A percentile compares a stretch with the other conserved stretches of the same genome.
Conservation (phyloP, 306 rosid species). For the Prunus padus region DNA sequence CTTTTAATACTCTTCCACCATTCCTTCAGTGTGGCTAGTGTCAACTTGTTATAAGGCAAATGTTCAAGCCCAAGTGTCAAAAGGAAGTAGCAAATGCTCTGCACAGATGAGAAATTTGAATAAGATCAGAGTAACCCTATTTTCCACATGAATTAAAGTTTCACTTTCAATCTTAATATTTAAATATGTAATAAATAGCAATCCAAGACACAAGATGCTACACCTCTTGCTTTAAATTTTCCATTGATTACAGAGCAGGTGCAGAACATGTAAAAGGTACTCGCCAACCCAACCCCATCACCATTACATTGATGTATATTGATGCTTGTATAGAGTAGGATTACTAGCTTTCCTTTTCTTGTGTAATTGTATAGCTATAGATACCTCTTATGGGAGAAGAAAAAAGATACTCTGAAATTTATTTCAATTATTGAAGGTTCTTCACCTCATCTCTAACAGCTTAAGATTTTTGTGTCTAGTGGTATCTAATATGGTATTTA, state of each 20-base stretch:
- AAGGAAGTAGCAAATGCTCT: conserved; percentile 73
- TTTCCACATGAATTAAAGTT: not conserved
- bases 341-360: no score
- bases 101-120: conserved; percentile 37
- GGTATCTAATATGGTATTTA: no score
- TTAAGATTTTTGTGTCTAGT: no score
- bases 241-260: no score
- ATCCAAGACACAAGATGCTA: not conserved
- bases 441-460: no score
- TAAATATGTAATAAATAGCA: not conserved
- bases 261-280: not conserved
- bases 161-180: not conserved
- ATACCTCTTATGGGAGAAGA: no score
- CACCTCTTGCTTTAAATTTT: no score
- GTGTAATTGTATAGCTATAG: no score
- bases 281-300: not conserved
- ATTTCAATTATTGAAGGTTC: no score
- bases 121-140: conserved; percentile 27
- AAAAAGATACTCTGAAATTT: no score
- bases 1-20: conserved; percentile 50
- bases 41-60: conserved; percentile 61
- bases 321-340: no score
- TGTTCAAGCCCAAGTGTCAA: conserved; percentile 75
- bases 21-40: conserved; percentile 43
- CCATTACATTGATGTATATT: no score